Conservation (phyloP, 2,329 filamentous ascomycete genomes). For the Lachnellula suecica region DNA sequence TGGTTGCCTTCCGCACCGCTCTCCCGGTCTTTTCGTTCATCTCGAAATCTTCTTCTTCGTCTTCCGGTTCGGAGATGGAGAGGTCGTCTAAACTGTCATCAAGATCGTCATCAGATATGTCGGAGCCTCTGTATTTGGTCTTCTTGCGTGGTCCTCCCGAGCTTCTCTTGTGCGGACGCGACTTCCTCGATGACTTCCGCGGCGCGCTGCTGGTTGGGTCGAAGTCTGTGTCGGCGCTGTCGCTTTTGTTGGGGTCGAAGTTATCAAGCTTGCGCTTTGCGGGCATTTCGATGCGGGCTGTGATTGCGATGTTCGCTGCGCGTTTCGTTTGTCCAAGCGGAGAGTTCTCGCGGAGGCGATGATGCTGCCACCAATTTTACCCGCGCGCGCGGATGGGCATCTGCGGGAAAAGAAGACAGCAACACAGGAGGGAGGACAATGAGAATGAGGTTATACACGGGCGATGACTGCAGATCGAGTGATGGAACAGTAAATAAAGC, state of each 20-base stretch:
- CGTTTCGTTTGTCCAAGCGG: background rate
- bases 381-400: background rate
- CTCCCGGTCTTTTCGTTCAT: slow-evolving; percentile 48
- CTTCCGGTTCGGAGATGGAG: slow-evolving; percentile 46
- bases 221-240: slow-evolving; percentile 66
- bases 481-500: too few species aligned
- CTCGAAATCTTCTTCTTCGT: slow-evolving; percentile 39
- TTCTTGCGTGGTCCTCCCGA: slow-evolving; percentile 37
- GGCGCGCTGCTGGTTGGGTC: slow-evolving; percentile 51
- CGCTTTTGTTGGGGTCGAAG: slow-evolving; percentile 67
- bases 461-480: too few species aligned
- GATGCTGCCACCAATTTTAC: background rate
- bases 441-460: too few species aligned
- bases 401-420: background rate
- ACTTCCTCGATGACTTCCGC: slow-evolving; percentile 43
- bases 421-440: too few species aligned
- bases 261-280: slow-evolving; percentile 54
- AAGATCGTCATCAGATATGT: slow-evolving; percentile 58
- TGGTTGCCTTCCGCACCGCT: slow-evolving; percentile 47
- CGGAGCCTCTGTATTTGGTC: slow-evolving; percentile 55
- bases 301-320: background rate
- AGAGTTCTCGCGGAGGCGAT: background rate
- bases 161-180: slow-evolving; percentile 28
- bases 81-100: slow-evolving; percentile 51
- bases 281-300: slow-evolving; percentile 25